Evolutionary conservation across 2,329 filamentous ascomycete genomes (phyloP).

Genomic region (Botryotinia calthae): DNA sequence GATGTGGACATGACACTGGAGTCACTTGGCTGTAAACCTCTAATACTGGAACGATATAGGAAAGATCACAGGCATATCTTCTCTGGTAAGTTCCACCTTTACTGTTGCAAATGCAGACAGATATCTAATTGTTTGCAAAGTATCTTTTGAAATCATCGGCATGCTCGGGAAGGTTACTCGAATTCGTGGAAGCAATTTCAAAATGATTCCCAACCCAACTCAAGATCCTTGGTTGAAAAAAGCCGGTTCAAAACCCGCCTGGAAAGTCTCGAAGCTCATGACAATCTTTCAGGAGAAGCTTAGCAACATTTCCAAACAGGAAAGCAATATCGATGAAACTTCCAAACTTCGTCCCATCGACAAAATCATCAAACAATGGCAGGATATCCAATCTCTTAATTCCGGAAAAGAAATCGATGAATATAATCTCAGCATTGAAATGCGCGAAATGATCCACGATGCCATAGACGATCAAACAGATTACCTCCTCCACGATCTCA

Average conservation of each 20-base stretch:
- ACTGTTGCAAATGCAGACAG: neutral
- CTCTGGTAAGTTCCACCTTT: conserved; percentile 26
- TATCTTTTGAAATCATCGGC: conserved; percentile 57
- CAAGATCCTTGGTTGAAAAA: conserved; percentile 51
- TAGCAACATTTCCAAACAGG: conserved; percentile 17
- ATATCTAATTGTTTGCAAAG: conserved; percentile 40
- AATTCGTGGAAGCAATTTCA: conserved; percentile 50
- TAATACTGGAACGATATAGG: conserved; percentile 46
- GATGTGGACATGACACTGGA: conserved; percentile 54
- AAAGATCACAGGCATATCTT: conserved; percentile 38
- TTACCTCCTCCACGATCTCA: conserved; percentile 27
- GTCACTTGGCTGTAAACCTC: conserved; percentile 53
- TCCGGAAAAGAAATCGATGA: conserved; percentile 16
- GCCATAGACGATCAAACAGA: conserved; percentile 30
- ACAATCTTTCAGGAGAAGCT: conserved; percentile 35
- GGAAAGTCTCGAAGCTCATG: conserved; percentile 35
- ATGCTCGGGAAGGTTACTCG: conserved; percentile 54
- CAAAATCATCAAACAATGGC: conserved; percentile 28
- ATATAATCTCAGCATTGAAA: conserved; percentile 27
- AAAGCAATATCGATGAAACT: conserved; percentile 4
- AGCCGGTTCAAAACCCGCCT: conserved; percentile 31
- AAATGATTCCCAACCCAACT: conserved; percentile 57
- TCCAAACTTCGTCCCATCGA: neutral
- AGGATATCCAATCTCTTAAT: conserved; percentile 22
- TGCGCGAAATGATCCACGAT: conserved; percentile 34